phyloP scores from a whole-genome alignment of 1,284 basidiomycete species.

The Thecaphora thlaspeos region DNA sequence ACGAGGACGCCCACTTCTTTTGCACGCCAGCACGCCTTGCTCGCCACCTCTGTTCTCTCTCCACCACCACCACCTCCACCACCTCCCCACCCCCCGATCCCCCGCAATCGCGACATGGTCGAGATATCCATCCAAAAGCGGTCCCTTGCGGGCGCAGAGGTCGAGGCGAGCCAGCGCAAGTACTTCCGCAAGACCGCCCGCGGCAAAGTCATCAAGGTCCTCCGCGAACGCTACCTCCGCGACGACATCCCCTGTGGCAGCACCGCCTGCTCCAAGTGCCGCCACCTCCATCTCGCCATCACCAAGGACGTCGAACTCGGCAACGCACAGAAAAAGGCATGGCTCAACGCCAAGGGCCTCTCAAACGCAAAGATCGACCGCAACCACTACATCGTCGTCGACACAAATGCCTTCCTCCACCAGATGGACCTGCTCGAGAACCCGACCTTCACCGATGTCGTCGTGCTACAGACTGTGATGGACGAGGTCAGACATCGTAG shows the following conservation, averaged over 20 bases:
- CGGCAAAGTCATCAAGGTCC: slow-evolving; percentile 91
- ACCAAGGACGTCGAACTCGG: slow-evolving; percentile 48
- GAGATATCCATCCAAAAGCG: slow-evolving; percentile 54
- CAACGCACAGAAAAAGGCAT: slow-evolving; percentile 63
- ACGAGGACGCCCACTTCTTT: no score
- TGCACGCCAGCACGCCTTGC: no score
- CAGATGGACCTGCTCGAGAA: slow-evolving; percentile 62
- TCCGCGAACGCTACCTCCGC: slow-evolving; percentile 91
- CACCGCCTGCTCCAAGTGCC: slow-evolving; percentile 64
- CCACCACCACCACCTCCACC: no score
- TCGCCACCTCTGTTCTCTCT: no score
- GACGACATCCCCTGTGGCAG: slow-evolving; percentile 92
- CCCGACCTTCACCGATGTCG: slow-evolving; percentile 57
- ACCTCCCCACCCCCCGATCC: no score
- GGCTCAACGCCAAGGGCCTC: slow-evolving; percentile 32
- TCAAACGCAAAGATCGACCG: slow-evolving; percentile 30
- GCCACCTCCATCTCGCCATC: slow-evolving; percentile 27
- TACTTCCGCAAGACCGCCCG: slow-evolving; percentile 73
- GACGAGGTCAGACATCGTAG: slow-evolving; percentile 95
- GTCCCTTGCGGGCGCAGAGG: slow-evolving; percentile 34
- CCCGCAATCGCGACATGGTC: slow-evolving; percentile 30
- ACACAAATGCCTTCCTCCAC: slow-evolving; percentile 92
- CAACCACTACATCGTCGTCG: slow-evolving; percentile 79
- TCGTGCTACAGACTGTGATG: slow-evolving; percentile 90
- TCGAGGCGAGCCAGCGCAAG: slow-evolving; percentile 36